Evolutionary conservation across 768 basidiomycete species (phyloP), one percentile per base, ranked within the genome.

Genomic region (Cyathus striatus): DNA sequence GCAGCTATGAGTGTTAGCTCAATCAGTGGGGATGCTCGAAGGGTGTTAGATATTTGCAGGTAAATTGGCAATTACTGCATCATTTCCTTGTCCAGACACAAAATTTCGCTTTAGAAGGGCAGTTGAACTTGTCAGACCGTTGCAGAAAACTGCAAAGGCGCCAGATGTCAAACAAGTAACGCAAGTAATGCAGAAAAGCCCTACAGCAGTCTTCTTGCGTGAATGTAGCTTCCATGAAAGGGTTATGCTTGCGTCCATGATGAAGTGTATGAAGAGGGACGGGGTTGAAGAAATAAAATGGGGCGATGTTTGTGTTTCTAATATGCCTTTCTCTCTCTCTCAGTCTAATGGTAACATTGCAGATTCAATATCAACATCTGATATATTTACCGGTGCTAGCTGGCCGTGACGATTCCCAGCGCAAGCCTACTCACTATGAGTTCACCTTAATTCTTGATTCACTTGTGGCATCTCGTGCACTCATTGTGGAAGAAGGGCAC

Each of bases 1-100:
- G 90, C 90, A 3, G 85, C 94, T 1, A 90, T 74, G 70, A 73
- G 69, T 43, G 69, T 77, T 20, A 70, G 70, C 48, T 70, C 77
- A 10, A 89, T 96, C 45, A 94, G 90, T 44, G 96, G 96, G 21
- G 96, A 99, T 60, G 96, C 96, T 1, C 71, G 96, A 41, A 74
- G 94, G 23, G 88, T 94, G 4, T 70, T 99, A 45, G 96, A 99
- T 58, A 86, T 95, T 36, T 96, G 92, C 65, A 73, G 94, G 82
- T 87, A 45, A 40, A 72, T 62, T 12, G 41, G 5, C 2, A 3
- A 34, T 5, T 38, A n/a, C 36, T 18, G 17, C 34, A n/a, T 7
- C 26, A 27, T 33, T 36, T 27, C 16, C 9, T 30, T 27, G 24
- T 10, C 26, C 25, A 13, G 14, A 36, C 18, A 22, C 26, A 18